Percentiles rank a stretch among this genome's conserved stretches.
These are phyloP conservation scores for Colletotrichum noveboracense DNA, from an alignment of 2,329 filamentous ascomycete species.

Conservation along the genomic window DNA sequence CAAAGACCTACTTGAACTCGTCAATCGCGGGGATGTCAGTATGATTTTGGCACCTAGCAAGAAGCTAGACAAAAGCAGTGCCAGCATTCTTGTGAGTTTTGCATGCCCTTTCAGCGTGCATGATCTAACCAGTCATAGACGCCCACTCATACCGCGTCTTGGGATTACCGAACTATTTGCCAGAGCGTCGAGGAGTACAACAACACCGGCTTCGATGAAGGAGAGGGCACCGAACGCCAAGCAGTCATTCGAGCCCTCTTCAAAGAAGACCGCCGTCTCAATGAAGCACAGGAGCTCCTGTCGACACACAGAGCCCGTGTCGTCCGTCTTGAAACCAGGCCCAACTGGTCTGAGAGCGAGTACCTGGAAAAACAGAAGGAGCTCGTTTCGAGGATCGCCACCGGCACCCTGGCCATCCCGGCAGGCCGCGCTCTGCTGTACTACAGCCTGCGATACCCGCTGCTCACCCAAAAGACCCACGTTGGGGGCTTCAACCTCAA, in stretches of 20 bases:
- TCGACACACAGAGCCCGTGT: conserved; percentile 82
- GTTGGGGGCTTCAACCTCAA: conserved; percentile 91
- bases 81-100: conserved; percentile 49
- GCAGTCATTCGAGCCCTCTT: conserved; percentile 87
- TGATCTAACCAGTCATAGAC: conserved; percentile 43
- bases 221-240: conserved; percentile 83
- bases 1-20: conserved; percentile 71
- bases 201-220: conserved; percentile 72
- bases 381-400: conserved; percentile 83
- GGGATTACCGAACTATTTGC: conserved; percentile 83
- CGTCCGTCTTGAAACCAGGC: conserved; percentile 76
- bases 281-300: conserved; percentile 85
- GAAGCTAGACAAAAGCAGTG: conserved; percentile 34
- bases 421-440: conserved; percentile 86
- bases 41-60: conserved; percentile 62
- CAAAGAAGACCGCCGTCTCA: conserved; percentile 86
- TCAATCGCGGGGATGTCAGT: conserved; percentile 83
- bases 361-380: conserved; percentile 93
- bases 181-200: conserved; percentile 66
- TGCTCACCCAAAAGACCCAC: conserved; percentile 90
- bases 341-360: conserved; percentile 83
- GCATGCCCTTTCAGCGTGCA: not conserved
- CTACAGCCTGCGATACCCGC: conserved; percentile 84
- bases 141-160: conserved; percentile 68
- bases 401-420: conserved; percentile 87